Conservation (phyloP, 148 eudicot species). For the Suaeda aralocaspica region DNA sequence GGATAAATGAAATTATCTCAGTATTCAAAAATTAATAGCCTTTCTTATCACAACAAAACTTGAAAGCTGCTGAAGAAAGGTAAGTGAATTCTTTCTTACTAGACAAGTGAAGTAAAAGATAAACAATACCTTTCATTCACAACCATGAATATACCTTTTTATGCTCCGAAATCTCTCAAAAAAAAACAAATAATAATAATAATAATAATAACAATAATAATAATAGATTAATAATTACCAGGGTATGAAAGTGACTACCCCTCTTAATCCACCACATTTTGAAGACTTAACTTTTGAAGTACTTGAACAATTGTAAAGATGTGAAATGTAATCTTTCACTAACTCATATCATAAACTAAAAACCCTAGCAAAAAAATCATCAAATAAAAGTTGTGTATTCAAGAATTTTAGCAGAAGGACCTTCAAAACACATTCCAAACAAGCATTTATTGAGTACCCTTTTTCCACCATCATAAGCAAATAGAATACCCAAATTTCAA, state of each 20-base stretch:
- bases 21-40: not conserved
- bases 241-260: conserved; percentile 5
- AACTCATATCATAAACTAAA: conserved; percentile 4
- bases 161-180: not conserved
- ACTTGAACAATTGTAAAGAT: not conserved
- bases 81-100: conserved; percentile 3
- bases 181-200: not conserved
- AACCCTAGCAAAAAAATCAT: not conserved
- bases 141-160: not conserved
- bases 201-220: too few relatives aligned
- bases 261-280: not conserved
- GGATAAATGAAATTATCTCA: not conserved
- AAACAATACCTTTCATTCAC: conserved; percentile 2
- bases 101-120: not conserved
- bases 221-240: too few relatives aligned
- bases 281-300: not conserved
- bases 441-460: conserved; percentile 12
- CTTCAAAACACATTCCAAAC: conserved; percentile 1
- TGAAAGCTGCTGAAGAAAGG: not conserved
- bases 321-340: not conserved
- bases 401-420: too few relatives aligned
- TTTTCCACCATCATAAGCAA: conserved; percentile 10
- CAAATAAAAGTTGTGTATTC: not conserved
- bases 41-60: not conserved
- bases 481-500: not conserved